phyloP scores from a whole-genome alignment of 805 yeast genomes.

The Cyberlindnera euphorbiiphila region DNA sequence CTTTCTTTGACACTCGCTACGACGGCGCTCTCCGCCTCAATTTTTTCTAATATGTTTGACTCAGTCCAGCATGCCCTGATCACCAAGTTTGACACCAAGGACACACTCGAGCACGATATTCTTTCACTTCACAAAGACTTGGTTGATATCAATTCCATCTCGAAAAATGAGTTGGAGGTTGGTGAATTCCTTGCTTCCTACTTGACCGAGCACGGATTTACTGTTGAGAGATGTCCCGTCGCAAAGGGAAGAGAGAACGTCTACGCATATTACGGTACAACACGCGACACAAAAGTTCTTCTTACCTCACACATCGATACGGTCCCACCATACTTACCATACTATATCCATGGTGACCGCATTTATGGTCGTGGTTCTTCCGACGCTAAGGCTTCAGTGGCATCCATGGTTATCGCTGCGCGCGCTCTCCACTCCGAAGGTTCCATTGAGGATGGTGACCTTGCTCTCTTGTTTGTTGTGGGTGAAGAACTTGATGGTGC shows the following conservation, averaged over 20 bases:
- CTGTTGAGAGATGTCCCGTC: slow-evolving; percentile 44
- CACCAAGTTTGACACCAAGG: background rate
- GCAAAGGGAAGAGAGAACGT: slow-evolving; percentile 41
- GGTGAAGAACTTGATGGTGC: slow-evolving; percentile 66
- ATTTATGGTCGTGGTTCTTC: slow-evolving; percentile 65
- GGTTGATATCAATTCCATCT: slow-evolving; percentile 25
- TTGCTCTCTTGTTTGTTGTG: slow-evolving; percentile 58
- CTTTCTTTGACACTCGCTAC: slow-evolving; percentile 10
- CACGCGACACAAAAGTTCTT: slow-evolving; percentile 41
- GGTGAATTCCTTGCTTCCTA: slow-evolving; percentile 17
- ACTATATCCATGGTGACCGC: slow-evolving; percentile 39
- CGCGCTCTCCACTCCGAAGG: slow-evolving; percentile 40
- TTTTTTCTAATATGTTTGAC: slow-evolving; percentile 8
- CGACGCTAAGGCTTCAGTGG: slow-evolving; percentile 72
- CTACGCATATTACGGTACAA: slow-evolving; percentile 52
- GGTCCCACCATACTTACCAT: slow-evolving; percentile 63
- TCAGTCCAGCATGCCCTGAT: slow-evolving; percentile 4
- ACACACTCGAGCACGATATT: slow-evolving; percentile 19
- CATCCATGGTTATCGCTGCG: slow-evolving; percentile 54
- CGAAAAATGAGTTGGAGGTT: slow-evolving; percentile 21
- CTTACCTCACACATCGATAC: slow-evolving; percentile 69
- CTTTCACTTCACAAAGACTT: slow-evolving; percentile 25
- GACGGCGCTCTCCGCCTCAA: slow-evolving; percentile 10
- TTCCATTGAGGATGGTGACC: slow-evolving; percentile 47
- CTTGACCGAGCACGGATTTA: slow-evolving; percentile 37